A percentile compares a stretch with the other conserved stretches of the same genome.
phyloP scores from a whole-genome alignment of 306 rosid species.

The Trifolium pratense region DNA sequence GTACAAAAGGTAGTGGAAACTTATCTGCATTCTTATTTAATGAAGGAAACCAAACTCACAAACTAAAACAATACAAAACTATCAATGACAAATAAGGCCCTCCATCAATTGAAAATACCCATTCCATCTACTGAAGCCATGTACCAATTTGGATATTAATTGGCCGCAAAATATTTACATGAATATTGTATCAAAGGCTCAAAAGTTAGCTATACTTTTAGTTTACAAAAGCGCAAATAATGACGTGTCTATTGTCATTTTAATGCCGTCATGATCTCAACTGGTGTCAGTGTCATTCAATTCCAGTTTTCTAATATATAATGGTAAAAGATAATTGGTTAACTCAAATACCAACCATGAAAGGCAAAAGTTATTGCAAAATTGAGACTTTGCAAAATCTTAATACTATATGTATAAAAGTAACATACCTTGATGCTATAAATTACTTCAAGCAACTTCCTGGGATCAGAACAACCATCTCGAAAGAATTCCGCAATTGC shows the following conservation, averaged over 20 bases:
- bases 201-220: conserved; percentile 1
- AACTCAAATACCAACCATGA: conserved; percentile 15
- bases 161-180: conserved; percentile 20
- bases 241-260: conserved; percentile 35
- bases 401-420: conserved; percentile 2
- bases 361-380: conserved; percentile 21
- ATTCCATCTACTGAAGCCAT: conserved; percentile 4
- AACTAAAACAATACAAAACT: conserved; percentile 28
- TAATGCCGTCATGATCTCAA: conserved; percentile 15
- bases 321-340: background rate
- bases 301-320: conserved; percentile 31
- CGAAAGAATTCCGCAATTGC: conserved; percentile 82
- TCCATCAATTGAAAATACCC: conserved; percentile 31
- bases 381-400: conserved; percentile 13
- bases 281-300: conserved; percentile 17
- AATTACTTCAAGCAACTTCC: conserved; percentile 77
- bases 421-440: conserved; percentile 75
- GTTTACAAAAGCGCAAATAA: conserved; percentile 21
- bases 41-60: conserved; percentile 16
- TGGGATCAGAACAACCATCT: conserved; percentile 89
- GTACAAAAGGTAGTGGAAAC: conserved; percentile 26
- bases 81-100: conserved; percentile 14
- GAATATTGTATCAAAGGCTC: conserved; percentile 24
- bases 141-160: conserved; percentile 18
- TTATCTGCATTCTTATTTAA: conserved; percentile 13